Base-by-base conservation (phyloP, 108 stramenopile genomes). In the Nitzschia palea region DNA sequence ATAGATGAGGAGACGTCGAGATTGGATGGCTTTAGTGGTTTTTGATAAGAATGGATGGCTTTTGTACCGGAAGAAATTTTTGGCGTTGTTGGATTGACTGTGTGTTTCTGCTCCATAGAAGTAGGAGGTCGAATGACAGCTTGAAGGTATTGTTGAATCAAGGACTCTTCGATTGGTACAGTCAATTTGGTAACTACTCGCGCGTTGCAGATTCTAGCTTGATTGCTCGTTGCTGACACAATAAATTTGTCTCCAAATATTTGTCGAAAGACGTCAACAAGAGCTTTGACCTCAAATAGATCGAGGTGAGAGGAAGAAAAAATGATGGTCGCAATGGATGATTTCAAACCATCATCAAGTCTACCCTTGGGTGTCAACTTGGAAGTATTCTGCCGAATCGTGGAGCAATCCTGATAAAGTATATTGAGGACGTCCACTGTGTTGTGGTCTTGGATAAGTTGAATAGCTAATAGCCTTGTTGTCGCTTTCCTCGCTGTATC, bases 361-460 rank as follows among this genome's bases (percentile, higher is more conserved):
- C n/a, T n/a, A n/a, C 22, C 47, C 15, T 12, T 4, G n/a, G 47
- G 47, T 5, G 22, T 48, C 47, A 20, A 48, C n/a, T 48, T 48
- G 15, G 22, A 48, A 10, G 47, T 20, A 10, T 48, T 48, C 17
- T 48, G 18, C 4, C 27, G 6, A 30, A 55, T n/a, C 4, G 17
- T 31, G 25, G 4, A 12, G 29, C 4, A 25, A 14, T 5, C 8
- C 28, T 55, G 6, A 55, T 31, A 17, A 23, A 31, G 54, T 5
- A 29, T 5, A 23, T 32, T 25, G 29, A 29, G 20, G 54, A 55
- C 54, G 17, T 55, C 54, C 4, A 55, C 9, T 8, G 9, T 23
- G 30, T 55, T 55, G 29, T 55, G 54, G 4, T 55, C 30, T 32
- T 55, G 54, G 5, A 55, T 55, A 30, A 55, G 54, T 9, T 55